Evolutionary conservation across 441 rosid species (phyloP).

Genomic region (Hura crepitans): DNA sequence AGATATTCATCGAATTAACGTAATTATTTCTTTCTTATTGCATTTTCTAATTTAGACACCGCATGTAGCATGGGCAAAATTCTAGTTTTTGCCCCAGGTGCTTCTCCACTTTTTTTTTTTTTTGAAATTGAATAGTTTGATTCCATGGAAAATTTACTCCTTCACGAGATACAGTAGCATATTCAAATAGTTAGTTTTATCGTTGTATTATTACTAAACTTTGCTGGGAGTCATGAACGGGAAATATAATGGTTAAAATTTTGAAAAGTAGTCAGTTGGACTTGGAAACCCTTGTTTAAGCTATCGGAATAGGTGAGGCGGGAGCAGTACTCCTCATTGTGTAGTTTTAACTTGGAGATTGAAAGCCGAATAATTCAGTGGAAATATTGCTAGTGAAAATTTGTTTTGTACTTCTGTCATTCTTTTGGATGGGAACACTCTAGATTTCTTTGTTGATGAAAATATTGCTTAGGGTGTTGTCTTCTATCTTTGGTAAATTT

Average conservation of each 20-base stretch:
- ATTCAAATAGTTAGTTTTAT: neutral
- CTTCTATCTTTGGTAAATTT: neutral
- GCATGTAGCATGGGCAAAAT: neutral
- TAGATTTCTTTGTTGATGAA: neutral
- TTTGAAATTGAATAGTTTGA: neutral
- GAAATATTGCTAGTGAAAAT: neutral
- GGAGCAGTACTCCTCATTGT: neutral
- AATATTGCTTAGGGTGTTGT: too few relatives aligned
- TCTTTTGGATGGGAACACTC: neutral
- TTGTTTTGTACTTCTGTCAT: neutral
- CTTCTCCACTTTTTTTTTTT: neutral
- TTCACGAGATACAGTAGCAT: neutral
- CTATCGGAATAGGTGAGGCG: neutral
- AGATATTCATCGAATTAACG: constrained; percentile 88
- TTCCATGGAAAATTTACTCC: neutral
- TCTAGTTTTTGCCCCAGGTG: neutral
- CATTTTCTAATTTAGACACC: neutral
- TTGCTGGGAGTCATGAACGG: neutral
- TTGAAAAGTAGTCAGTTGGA: neutral
- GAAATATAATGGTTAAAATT: neutral
- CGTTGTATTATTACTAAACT: neutral
- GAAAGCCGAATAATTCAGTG: neutral
- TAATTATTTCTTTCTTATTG: constrained; percentile 23
- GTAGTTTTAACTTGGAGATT: neutral
- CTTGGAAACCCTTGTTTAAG: neutral